Base-by-base conservation (phyloP, 108 stramenopile species). In the Fragilaria radians region DNA sequence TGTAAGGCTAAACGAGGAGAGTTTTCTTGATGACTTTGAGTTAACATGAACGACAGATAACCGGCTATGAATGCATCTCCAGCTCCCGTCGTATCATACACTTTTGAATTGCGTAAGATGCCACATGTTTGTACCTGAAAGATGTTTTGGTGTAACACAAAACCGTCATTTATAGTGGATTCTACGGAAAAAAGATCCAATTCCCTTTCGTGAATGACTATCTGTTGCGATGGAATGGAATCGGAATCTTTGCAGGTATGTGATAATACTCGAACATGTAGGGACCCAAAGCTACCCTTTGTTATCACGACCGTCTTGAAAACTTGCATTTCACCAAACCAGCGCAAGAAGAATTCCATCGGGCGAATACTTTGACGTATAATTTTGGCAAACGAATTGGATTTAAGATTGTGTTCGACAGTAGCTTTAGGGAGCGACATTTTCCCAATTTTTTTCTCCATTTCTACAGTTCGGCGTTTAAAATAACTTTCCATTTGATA, bases 11-110 rank as follows among this genome's bases (percentile, higher is more conserved):
- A 47, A 34, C 28, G 32, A 2, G 57, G 21, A 24, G 21, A 21
- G 5, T 52, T 28, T 28, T 28, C 22, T 55, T 36, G 14, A 28
- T 4, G 14, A 46, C 27, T 28, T 19, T 1, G 14, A 33, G 2
- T 21, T 1, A 60, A 32, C 23, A 3, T 17, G 3, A 66, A n/a
- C 59, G 74, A 4, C 14, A 82, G 21, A 52, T 68, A 82, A 2
- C 70, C 81, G n/a, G 70, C 81, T 28, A 78, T 75, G 32, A 82
- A 82, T 11, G 77, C 70, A 45, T 82, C 81, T 1, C 81, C 81
- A 21, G 81, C 72, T 23, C 81, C 81, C 2, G 81, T 82, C 14
- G 81, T 82, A 55, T 82, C 81, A 11, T 75, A 71, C 17, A 82
- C 34, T 5, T 48, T 46, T 0, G 46, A 57, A 58, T 75, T 45